Percentiles rank a stretch among this genome's conserved stretches.
Evolutionary conservation across 2,329 filamentous ascomycete species (phyloP).

Genomic region (Sphaerostilbella broomeana): DNA sequence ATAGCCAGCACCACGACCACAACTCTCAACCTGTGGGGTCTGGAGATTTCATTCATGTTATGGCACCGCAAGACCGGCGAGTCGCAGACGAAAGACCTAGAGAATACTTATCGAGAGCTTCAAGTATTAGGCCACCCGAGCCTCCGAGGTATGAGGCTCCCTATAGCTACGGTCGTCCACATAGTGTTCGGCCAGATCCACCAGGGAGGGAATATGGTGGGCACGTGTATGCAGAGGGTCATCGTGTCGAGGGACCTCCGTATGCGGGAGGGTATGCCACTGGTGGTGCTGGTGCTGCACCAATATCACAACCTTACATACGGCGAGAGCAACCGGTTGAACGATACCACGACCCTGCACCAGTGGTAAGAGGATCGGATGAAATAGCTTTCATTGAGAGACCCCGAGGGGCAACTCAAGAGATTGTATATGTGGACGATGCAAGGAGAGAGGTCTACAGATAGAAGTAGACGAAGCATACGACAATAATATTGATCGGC

Average conservation of each 20-base stretch:
- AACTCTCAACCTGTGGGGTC: slow-evolving; percentile 42
- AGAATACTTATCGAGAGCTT: slow-evolving; percentile 48
- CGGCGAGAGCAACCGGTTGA: slow-evolving; percentile 34
- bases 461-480: too few relatives aligned
- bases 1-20: slow-evolving; percentile 53
- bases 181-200: slow-evolving; percentile 36
- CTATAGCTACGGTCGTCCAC: slow-evolving; percentile 37
- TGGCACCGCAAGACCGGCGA: slow-evolving; percentile 34
- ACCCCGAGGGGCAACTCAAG: slow-evolving; percentile 34
- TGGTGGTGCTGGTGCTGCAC: too few relatives aligned
- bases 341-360: slow-evolving; percentile 36
- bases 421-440: slow-evolving; percentile 41
- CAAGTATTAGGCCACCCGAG: slow-evolving; percentile 53
- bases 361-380: slow-evolving; percentile 23
- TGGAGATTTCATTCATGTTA: slow-evolving; percentile 43
- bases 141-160: slow-evolving; percentile 35
- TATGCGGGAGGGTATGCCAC: slow-evolving; percentile 27
- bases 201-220: slow-evolving; percentile 23
- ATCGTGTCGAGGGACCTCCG: slow-evolving; percentile 22
- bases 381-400: slow-evolving; percentile 41
- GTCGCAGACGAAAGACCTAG: slow-evolving; percentile 41
- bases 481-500: too few relatives aligned
- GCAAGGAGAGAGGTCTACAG: slow-evolving; percentile 31
- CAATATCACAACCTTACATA: slow-evolving; percentile 21
- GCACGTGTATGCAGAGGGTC: slow-evolving; percentile 23